Base-by-base conservation (phyloP, 1,139 yeast species). In the Torulaspora globosa region DNA sequence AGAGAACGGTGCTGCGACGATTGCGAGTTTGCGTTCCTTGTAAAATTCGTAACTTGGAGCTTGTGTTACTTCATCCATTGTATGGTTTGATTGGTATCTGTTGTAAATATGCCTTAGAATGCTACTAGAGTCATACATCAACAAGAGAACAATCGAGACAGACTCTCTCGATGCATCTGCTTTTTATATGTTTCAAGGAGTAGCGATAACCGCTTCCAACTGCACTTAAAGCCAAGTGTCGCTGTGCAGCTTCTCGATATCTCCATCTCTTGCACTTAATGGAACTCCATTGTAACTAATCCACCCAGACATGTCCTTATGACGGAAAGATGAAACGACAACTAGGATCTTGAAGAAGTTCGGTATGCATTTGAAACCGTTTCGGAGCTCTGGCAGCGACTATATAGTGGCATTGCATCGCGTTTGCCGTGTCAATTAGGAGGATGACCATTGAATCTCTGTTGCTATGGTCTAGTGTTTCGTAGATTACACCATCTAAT, bases 1-100 rank as follows among this genome's bases (percentile, higher is more conserved):
- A 30, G 90, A 81, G 65, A 89, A 89, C 44, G 97, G 96, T 0
- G 96, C 96, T 23, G 82, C 74, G 54, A 89, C 78, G 47, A 89
- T 70, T 16, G 87, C 75, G 26, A 80, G 77, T 50, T 78, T 72
- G 56, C 74, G 79, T 38, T 72, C 62, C 41, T 79, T 74, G 58
- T 75, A 76, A 60, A 70, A 79, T 54, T 78, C 76, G 71, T 74
- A 82, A 26, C 58, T 55, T 46, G 67, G 59, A 12, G 36, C 8
- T 3, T 39, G 42, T 24, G 36, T 21, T 34, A 29, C 28, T 23
- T 26, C 12, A 3, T 36, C 31, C 39, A 36, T 36, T 8, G 5
- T n/a, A n/a, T n/a, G n/a, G n/a, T n/a, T n/a, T n/a, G n/a, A n/a
- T n/a, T n/a, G n/a, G n/a, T n/a, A n/a, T 26, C 12, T 10, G 10